These are phyloP conservation scores for Moesziomyces globuligerus DNA, from an alignment of 1,284 basidiomycete genomes.

Conservation along the genomic window DNA sequence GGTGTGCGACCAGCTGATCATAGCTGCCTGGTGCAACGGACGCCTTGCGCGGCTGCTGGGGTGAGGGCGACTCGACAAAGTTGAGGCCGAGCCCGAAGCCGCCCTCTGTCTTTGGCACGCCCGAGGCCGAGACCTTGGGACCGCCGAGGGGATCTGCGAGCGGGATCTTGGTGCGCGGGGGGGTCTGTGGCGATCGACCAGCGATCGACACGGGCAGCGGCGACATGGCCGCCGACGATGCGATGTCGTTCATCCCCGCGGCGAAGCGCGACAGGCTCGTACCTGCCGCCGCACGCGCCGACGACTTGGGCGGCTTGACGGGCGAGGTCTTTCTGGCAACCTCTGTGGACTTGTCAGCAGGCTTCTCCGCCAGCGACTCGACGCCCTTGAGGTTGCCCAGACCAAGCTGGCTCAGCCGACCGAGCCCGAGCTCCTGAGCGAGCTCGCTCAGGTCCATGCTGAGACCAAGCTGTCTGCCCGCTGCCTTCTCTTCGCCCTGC, in stretches of 20 bases:
- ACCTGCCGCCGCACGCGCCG: conserved; percentile 19
- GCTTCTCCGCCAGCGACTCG: conserved; percentile 27
- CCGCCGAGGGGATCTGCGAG: conserved; percentile 12
- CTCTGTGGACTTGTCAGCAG: not conserved
- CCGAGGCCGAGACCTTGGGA: conserved; percentile 32
- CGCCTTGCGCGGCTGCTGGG: conserved; percentile 26
- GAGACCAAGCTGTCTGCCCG: conserved; percentile 35
- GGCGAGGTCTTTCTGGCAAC: conserved; percentile 18
- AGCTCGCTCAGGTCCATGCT: conserved; percentile 52
- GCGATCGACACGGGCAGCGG: conserved; percentile 46
- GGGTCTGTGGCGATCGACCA: conserved; percentile 45
- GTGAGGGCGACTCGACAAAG: conserved; percentile 45
- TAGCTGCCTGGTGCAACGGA: conserved; percentile 26
- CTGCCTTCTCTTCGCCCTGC: conserved; percentile 8
- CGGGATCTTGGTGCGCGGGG: conserved; percentile 21
- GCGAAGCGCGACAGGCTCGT: conserved; percentile 23
- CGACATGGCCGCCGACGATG: conserved; percentile 33
- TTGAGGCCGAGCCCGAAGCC: conserved; percentile 47
- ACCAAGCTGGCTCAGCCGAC: conserved; percentile 48
- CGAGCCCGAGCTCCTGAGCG: conserved; percentile 46
- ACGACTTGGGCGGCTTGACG: conserved; percentile 46
- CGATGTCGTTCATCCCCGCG: conserved; percentile 23
- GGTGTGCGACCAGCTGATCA: conserved; percentile 11
- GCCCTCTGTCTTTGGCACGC: conserved; percentile 28
- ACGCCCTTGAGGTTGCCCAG: conserved; percentile 32